Evolutionary conservation across 2,329 filamentous ascomycete species (phyloP).

Genomic region (Claviceps sp.): DNA sequence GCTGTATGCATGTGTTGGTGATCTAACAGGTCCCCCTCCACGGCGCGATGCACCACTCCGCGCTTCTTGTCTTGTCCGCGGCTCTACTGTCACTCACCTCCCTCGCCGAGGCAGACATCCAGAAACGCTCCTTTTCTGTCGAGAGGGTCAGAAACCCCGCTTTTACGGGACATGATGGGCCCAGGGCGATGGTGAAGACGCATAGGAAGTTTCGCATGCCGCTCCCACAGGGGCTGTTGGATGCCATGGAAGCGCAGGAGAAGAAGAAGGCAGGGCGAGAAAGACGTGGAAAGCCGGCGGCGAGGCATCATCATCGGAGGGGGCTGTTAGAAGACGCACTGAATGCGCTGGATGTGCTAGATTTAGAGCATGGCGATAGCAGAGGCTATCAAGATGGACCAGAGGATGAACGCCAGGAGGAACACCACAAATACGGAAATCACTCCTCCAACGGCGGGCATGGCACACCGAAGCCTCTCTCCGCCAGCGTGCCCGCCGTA

Average conservation of each 20-base stretch:
- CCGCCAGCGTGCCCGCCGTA: not conserved
- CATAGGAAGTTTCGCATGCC: slow-evolving; percentile 54
- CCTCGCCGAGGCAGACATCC: slow-evolving; percentile 28
- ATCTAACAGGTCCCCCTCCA: not conserved
- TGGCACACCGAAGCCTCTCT: not conserved
- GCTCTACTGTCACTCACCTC: slow-evolving; percentile 34
- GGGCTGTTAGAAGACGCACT: not conserved
- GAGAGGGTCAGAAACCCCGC: slow-evolving; percentile 41
- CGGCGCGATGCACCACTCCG: slow-evolving; percentile 8
- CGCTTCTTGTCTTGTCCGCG: slow-evolving; percentile 18
- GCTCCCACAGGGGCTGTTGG: slow-evolving; percentile 29
- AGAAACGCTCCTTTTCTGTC: slow-evolving; percentile 49
- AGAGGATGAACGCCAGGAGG: not conserved
- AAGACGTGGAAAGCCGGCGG: not conserved
- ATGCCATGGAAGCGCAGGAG: slow-evolving; percentile 17
- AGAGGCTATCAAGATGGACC: not conserved
- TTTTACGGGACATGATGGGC: slow-evolving; percentile 43
- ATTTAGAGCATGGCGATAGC: not conserved
- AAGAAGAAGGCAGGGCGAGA: not conserved
- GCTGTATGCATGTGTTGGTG: too few relatives aligned
- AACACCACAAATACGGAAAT: not conserved
- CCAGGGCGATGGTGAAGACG: slow-evolving; percentile 47
- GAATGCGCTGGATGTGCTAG: not conserved
- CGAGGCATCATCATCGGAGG: not conserved
- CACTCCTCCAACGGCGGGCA: not conserved